Conservation (phyloP, 805 yeast genomes). For the Kuraishia floccosa region DNA sequence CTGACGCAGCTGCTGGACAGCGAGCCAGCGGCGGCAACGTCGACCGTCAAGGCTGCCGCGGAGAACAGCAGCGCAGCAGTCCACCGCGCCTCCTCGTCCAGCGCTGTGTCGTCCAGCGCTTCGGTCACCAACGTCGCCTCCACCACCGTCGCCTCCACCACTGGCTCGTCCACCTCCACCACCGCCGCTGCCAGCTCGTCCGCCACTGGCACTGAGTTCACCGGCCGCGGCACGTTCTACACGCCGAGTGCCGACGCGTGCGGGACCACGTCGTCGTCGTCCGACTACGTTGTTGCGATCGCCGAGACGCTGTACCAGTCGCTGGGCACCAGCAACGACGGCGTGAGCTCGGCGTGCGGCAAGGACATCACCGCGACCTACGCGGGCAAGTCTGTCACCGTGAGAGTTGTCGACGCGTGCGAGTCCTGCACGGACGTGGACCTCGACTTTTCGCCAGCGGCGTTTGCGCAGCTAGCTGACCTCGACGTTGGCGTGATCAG, state of each 20-base stretch:
- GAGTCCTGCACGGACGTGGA: conserved; percentile 32
- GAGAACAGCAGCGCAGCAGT: background rate
- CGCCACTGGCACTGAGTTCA: conserved; percentile 3
- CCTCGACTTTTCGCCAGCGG: conserved; percentile 44
- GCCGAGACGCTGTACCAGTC: conserved; percentile 27
- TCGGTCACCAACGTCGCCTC: conserved; percentile 1
- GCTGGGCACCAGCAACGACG: conserved; percentile 9
- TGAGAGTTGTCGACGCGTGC: conserved; percentile 44
- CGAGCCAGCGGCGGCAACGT: conserved; percentile 1
- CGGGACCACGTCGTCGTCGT: conserved; percentile 27
- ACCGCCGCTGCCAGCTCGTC: conserved; percentile 1
- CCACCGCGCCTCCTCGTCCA: background rate
- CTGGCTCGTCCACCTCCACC: conserved; percentile 5
- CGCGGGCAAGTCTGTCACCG: conserved; percentile 36
- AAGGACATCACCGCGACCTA: conserved; percentile 32
- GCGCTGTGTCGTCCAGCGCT: background rate
- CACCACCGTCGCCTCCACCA: conserved; percentile 3
- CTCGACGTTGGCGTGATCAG: conserved; percentile 31
- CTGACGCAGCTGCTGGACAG: too few relatives aligned
- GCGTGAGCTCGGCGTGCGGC: conserved; percentile 33
- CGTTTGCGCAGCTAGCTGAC: conserved; percentile 35
- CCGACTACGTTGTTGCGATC: conserved; percentile 38
- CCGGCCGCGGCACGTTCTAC: conserved; percentile 41
- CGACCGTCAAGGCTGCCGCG: conserved; percentile 3
- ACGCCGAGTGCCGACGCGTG: conserved; percentile 36